Base-by-base conservation (phyloP, 495 filamentous ascomycete species). In the Aspergillus asperescens region DNA sequence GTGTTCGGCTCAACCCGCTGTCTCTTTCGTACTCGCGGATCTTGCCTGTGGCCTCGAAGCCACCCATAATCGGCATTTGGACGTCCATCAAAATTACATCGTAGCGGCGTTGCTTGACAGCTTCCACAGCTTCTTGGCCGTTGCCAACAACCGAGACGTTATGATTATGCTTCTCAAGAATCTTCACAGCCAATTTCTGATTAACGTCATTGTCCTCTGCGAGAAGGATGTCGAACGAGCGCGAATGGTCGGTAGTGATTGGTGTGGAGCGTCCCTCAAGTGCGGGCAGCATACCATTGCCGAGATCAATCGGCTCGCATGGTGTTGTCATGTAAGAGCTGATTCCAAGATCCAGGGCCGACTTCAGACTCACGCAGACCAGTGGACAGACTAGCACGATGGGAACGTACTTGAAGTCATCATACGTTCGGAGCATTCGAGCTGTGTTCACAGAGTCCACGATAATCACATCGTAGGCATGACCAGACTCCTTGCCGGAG, bases 41-140 rank as follows among this genome's bases (percentile, higher is more conserved):
- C 75, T 93, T 95, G 48, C 84, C 89, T 16, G 94, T 99, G 31
- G 94, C 89, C 70, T 99, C 94, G 66, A 97, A 99, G 29, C 94
- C 94, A 58, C 94, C 94, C 91, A 99, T 97, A 54, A 97, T 85
- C 18, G 94, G 94, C 94, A 99, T 99, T 67, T 97, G 94, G 6
- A 99, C 94, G 61, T 99, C 93, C 93, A 99, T 99, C 40, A 99
- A 72, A 55, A 98, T 93, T 60, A 95, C 88, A 70, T 98, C 93
- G 62, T 92, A 98, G 56, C 89, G 86, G 70, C 87, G 89, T 60
- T 84, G 81, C 74, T 90, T 90, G 56, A 97, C 81, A 22, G 85
- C 84, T 55, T 97, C 88, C 12, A 97, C 81, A 0, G 93, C 93
- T 63, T 97, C 93, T 42, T 88, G 75, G 37, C 93, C 93, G 61